Base-by-base conservation (phyloP, 2,329 filamentous ascomycete species). In the Fusarium nisikadoi region DNA sequence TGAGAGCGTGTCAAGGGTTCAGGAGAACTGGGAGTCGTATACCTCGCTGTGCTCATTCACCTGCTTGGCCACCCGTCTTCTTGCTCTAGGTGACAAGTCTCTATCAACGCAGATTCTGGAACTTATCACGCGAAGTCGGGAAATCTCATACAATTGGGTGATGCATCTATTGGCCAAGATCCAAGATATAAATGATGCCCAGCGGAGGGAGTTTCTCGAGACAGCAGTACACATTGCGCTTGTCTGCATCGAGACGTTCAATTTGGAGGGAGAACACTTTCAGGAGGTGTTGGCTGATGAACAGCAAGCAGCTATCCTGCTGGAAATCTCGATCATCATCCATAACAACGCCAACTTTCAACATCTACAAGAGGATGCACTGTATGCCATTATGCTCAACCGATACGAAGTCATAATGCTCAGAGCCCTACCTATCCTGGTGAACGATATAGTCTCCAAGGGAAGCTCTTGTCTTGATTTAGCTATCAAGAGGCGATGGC, bases 11-110 rank as follows among this genome's bases (percentile, higher is more conserved):
- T 47, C 49, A 4, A 68, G 68, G 2, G 46, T 77, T 2, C 36
- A 64, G 19, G 64, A 68, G 31, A 77, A 76, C 23, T 78, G 75
- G 76, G 65, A 77, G 35, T 78, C 74, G 1, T 53, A 74, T 12
- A 70, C 29, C 0, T 62, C 76, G 0, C 23, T 78, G 0, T 73
- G 65, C 20, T 70, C 58, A 4, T 77, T 73, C 20, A 70, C 62
- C 2, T 49, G 71, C 13, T n/a, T 78, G 10, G n/a, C 74, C 4
- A 55, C 68, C 25, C 62, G 76, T 1, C 19, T 76, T 9, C 31
- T 76, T 0, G 75, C 74, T 0, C n/a, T 73, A 2, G 61, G 55
- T 5, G 19, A 31, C 8, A 20, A 20, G 4, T 16, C 59, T 0
- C 17, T 75, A 0, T 54, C 9, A 0, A 1, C 20, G 2, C 4